Conservation (phyloP, 805 yeast species). For the Dipodascopsis uninucleata region DNA sequence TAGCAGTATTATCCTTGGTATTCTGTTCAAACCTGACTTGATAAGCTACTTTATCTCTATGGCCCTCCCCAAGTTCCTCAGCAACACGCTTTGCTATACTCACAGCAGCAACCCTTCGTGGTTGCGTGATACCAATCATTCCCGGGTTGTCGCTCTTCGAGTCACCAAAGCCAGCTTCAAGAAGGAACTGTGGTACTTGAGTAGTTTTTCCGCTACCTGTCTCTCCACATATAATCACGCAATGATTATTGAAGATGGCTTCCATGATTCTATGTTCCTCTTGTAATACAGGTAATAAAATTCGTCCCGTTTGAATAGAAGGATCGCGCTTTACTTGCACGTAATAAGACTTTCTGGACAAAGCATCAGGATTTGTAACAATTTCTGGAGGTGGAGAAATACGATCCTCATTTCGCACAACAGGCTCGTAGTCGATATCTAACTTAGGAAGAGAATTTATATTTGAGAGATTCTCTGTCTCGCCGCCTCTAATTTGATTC, state of each 20-base stretch:
- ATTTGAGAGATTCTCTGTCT: conserved; percentile 44
- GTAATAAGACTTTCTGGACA: conserved; percentile 58
- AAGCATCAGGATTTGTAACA: conserved; percentile 52
- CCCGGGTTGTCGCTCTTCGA: conserved; percentile 68
- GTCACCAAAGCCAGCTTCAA: conserved; percentile 85
- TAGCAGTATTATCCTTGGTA: conserved; percentile 58
- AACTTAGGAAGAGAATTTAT: conserved; percentile 51
- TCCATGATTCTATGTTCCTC: conserved; percentile 95
- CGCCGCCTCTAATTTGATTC: conserved; percentile 63
- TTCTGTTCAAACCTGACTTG: conserved; percentile 79
- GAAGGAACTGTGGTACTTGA: conserved; percentile 93
- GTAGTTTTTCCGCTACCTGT: conserved; percentile 99
- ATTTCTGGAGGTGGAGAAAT: conserved; percentile 65
- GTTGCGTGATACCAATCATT: conserved; percentile 95
- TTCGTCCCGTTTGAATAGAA: conserved; percentile 63
- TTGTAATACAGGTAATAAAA: conserved; percentile 78
- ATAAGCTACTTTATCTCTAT: conserved; percentile 66
- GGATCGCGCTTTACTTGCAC: conserved; percentile 40
- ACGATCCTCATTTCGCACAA: conserved; percentile 64
- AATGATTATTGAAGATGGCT: conserved; percentile 87
- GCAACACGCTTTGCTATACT: conserved; percentile 83
- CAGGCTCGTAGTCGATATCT: conserved; percentile 49
- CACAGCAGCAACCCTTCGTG: conserved; percentile 90
- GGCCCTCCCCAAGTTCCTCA: conserved; percentile 66
- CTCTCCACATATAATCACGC: conserved; percentile 90